Evolutionary conservation across 2,329 filamentous ascomycete genomes (phyloP), one percentile per base, ranked within the genome.

Genomic region (Fusarium vanettenii): DNA sequence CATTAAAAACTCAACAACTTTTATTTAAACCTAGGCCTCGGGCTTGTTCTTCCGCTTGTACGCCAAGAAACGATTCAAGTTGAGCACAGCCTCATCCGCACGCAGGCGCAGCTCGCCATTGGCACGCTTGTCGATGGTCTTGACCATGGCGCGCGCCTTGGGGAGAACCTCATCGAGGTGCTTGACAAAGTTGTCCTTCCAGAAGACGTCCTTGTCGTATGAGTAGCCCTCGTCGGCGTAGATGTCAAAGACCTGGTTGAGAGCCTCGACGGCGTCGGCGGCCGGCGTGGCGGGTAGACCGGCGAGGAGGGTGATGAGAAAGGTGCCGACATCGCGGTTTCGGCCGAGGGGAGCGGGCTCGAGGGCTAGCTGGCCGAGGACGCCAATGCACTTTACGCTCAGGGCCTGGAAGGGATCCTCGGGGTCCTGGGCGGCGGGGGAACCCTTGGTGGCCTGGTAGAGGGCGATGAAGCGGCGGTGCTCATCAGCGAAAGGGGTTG

Each of bases 201-300:
- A 92, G 81, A 93, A 93, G 3, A 93, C 91, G 29, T 88, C 86
- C 67, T 83, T 85, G 79, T 93, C 92, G 78, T 88, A 91, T 13
- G 86, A 83, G 64, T 84, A 86, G 14, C 85, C 85, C 80, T 91
- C 90, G 78, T 93, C 89, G 29, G 87, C 89, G 81, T 93, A 93
- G 9, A 93, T 86, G 75, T 93, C 92, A 74, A 92, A 92, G 20
- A 93, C 72, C 80, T 92, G 90, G 81, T 93, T 90, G 50, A 93
- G 82, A 18, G 90, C 89, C 82, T 93, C 91, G 35, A 93, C 86
- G 6, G 86, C 85, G 55, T 92, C 89, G 2, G 90, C 91, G 2
- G 86, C 81, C 2, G 89, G 85, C 1, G 87, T 88, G 52, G 87
- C 83, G 6, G 90, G 89, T 20, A 89, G 82, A 11, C 82, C 81